A percentile compares a stretch with the other conserved stretches of the same genome.
Conservation (phyloP, 2,329 filamentous ascomycete species). For the Massarina eburnea region DNA sequence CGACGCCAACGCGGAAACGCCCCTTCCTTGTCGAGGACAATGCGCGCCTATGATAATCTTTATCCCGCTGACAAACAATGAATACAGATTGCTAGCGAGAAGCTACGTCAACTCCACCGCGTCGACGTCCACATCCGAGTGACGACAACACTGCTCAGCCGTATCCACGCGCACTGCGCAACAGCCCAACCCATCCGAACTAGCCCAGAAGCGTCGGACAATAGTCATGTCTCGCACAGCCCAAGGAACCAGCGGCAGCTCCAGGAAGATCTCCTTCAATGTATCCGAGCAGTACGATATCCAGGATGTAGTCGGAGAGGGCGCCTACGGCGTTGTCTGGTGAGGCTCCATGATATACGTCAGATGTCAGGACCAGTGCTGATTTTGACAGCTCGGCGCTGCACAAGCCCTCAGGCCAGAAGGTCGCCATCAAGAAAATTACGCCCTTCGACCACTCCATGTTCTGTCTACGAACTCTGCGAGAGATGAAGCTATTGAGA, state of each 20-base stretch:
- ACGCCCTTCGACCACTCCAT: constrained; percentile 99
- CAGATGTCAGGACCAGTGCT: constrained; percentile 12
- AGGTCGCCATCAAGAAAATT: constrained; percentile 99
- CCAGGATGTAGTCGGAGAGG: constrained; percentile 98
- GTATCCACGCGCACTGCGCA: constrained; percentile 12
- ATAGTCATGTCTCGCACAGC: constrained; percentile 39
- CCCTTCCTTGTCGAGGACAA: constrained; percentile 17
- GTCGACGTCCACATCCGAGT: not conserved
- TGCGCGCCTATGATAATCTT: constrained; percentile 11
- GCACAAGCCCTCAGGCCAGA: constrained; percentile 96
- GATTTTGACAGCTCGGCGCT: constrained; percentile 74
- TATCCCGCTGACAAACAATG: constrained; percentile 23
- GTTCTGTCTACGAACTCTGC: constrained; percentile 94
- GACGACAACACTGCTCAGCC: constrained; percentile 2
- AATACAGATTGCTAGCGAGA: constrained; percentile 13
- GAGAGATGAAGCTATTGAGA: constrained; percentile 97
- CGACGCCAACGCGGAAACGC: constrained; percentile 14
- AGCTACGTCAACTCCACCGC: not conserved
- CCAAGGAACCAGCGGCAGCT: constrained; percentile 50
- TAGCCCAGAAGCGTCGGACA: constrained; percentile 19
- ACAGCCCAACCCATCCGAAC: constrained; percentile 15
- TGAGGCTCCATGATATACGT: constrained; percentile 52
- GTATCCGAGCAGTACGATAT: constrained; percentile 99
- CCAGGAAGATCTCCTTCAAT: constrained; percentile 98
- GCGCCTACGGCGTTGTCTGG: constrained; percentile 98